Base-by-base conservation (phyloP, 129 eudicot genomes). In the Daucus carota region DNA sequence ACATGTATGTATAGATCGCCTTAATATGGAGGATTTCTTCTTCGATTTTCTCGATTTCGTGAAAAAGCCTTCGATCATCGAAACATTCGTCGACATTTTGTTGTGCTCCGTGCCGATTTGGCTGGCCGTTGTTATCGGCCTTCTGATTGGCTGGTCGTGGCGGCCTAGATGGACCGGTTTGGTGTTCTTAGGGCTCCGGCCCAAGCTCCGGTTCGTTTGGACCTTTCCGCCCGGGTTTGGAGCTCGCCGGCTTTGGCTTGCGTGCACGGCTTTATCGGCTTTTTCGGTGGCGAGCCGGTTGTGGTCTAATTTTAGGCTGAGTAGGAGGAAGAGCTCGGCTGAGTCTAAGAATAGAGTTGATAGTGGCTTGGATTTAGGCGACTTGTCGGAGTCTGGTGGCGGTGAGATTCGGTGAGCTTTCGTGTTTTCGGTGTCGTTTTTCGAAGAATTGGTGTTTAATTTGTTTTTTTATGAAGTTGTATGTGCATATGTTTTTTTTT, bases 91-190 rank as follows among this genome's bases (percentile, higher is more conserved):
- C 92, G 97, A 92, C 92, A 88, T 92, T 43, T 75, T 92, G 80
- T 79, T 92, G 0, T 92, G 90, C 52, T 86, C 93, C 24, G 98
- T 92, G 1, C 98, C 98, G 84, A 90, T 92, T 70, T 92, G 98
- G 98, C 60, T 86, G 7, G 98, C 96, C 76, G 89, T 92, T 59
- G 85, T 92, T 90, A 82, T 92, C 76, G 98, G 98, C 0, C 82
- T 92, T 20, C 34, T 90, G 72, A 92, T 92, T 80, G 98, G 98
- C 0, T 92, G 98, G 98, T 88, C 98, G 8, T 92, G 98, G 98
- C 80, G 90, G 26, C 93, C 96, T 2, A 78, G 94, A 20, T 90
- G 96, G 96, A 85, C 93, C 26, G 92, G 98, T 0, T 65, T 94
- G n/a, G 81, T 91, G 3, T 94, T 73, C 38, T 43, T 94, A 22